These are phyloP conservation scores for Colletotrichum graminicola DNA, from an alignment of 2,329 filamentous ascomycete genomes.

Conservation along the genomic window DNA sequence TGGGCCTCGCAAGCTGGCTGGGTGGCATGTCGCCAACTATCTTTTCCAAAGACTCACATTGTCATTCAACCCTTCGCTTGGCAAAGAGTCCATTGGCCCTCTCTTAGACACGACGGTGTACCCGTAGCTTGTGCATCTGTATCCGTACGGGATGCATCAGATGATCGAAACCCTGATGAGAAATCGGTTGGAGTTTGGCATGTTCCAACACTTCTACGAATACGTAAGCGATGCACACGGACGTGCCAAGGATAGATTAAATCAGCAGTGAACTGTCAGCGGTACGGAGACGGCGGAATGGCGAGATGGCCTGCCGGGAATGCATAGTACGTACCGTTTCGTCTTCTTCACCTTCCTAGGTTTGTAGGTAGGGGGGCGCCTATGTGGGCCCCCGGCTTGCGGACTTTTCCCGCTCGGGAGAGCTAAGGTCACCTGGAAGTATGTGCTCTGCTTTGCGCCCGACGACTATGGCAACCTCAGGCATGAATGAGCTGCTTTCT, in stretches of 20 bases:
- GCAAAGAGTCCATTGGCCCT: neutral
- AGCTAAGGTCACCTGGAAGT: neutral
- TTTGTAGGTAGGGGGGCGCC: too few species aligned
- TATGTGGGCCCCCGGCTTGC: conserved; percentile 5
- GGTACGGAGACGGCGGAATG: conserved; percentile 1
- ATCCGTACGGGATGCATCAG: conserved; percentile 16
- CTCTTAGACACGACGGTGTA: neutral
- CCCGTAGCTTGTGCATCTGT: neutral
- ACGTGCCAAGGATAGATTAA: conserved; percentile 28
- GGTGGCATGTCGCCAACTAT: neutral
- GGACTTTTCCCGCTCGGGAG: conserved; percentile 15
- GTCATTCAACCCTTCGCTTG: neutral
- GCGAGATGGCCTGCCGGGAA: neutral
- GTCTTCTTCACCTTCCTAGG: too few species aligned
- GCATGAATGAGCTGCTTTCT: neutral
- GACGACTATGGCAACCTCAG: neutral
- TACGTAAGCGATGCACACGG: conserved; percentile 35
- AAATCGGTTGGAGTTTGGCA: conserved; percentile 34
- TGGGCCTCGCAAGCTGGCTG: conserved; percentile 9
- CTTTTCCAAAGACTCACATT: neutral
- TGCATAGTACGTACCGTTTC: conserved; percentile 12
- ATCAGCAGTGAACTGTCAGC: conserved; percentile 2
- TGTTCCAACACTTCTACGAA: conserved; percentile 31
- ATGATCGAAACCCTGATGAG: conserved; percentile 25
- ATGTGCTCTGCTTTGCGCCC: neutral